Conservation (phyloP, 768 basidiomycete genomes). For the Suillus spraguei region DNA sequence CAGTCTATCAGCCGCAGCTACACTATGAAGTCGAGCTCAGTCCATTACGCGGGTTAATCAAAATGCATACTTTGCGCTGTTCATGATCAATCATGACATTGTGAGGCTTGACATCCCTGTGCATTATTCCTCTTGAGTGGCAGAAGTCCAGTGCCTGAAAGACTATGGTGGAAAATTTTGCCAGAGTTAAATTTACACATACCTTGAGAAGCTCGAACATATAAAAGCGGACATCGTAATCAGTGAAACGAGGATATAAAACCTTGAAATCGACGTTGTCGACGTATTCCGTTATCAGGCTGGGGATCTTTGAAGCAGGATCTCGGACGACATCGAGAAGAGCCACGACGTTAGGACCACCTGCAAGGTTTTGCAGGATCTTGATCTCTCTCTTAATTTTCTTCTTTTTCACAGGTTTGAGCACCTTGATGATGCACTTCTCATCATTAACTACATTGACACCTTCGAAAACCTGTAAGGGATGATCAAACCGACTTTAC, state of each 20-base stretch:
- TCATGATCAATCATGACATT: conserved; percentile 99
- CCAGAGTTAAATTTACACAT: conserved; percentile 19
- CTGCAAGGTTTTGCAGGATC: conserved; percentile 94
- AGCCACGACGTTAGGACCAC: conserved; percentile 93
- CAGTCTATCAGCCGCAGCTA: conserved; percentile 97
- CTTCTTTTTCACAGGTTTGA: conserved; percentile 99
- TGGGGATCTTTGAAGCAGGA: conserved; percentile 94
- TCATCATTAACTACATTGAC: conserved; percentile 88
- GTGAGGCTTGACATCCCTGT: conserved; percentile 97
- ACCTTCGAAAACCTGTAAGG: conserved; percentile 83
- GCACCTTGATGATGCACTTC: conserved; percentile 97
- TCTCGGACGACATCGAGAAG: conserved; percentile 96
- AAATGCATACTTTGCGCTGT: conserved; percentile 74
- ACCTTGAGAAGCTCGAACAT: conserved; percentile 96
- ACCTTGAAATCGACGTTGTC: conserved; percentile 98
- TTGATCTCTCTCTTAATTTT: conserved; percentile 99
- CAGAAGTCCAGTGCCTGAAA: conserved; percentile 91
- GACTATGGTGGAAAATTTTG: conserved; percentile 6
- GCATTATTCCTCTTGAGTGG: conserved; percentile 99
- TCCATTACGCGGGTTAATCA: conserved; percentile 8
- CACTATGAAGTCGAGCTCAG: conserved; percentile 10
- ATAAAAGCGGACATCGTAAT: conserved; percentile 95
- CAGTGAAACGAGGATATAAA: conserved; percentile 93
- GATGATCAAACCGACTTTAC: conserved; percentile 19
- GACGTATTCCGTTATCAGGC: conserved; percentile 95